phyloP scores from a whole-genome alignment of 176 grass and related monocot species.

The Lolium multiflorum region DNA sequence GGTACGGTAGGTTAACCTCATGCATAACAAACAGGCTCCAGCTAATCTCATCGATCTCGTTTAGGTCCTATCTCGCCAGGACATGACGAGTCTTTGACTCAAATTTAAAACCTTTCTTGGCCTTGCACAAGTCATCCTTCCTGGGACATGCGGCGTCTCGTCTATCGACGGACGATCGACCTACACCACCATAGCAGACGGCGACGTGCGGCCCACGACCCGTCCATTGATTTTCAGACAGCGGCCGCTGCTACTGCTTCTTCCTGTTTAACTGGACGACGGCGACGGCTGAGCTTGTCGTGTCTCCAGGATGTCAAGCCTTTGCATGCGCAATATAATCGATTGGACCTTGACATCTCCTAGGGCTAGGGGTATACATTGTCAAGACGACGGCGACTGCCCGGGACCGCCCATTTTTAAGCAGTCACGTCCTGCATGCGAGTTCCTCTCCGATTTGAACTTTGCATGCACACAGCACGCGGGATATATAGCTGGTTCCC shows the following conservation, averaged over 20 bases:
- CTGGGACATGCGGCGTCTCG: background rate
- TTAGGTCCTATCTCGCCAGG: background rate
- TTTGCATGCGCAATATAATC: background rate
- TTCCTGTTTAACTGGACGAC: background rate
- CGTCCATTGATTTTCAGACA: background rate
- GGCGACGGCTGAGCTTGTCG: background rate
- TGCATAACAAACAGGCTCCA: background rate
- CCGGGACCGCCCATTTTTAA: background rate
- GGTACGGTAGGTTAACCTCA: background rate
- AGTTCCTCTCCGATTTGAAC: background rate
- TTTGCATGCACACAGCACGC: background rate
- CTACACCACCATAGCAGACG: background rate
- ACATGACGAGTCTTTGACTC: background rate
- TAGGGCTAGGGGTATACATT: background rate
- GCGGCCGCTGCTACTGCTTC: background rate
- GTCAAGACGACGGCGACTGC: background rate
- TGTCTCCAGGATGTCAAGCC: constrained; percentile 3
- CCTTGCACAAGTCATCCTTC: background rate
- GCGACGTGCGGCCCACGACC: background rate
- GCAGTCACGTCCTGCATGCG: background rate
- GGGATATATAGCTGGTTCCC: no score
- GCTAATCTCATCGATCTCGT: background rate
- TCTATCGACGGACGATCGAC: background rate
- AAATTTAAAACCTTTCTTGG: background rate
- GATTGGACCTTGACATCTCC: background rate